Base-by-base conservation (phyloP, 345 rosid species). In the Brassica nigra region DNA sequence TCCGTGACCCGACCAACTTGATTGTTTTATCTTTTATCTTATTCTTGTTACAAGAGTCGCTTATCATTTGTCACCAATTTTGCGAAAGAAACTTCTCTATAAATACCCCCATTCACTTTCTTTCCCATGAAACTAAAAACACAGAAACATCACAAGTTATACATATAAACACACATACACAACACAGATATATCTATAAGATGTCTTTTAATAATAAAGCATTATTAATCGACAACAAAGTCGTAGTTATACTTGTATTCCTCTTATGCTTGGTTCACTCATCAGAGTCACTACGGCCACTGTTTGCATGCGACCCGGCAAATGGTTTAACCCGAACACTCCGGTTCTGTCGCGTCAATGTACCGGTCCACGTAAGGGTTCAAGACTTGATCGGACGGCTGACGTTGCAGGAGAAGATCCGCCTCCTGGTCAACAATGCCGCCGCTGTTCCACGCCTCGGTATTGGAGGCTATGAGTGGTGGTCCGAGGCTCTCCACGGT, bases 401-500 rank as follows among this genome's bases (percentile, higher is more conserved):
- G 70, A 90, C 99, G 42, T 78, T 93, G 84, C 87, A 82, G 16
- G 99, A 95, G 86, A 95, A 95, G 84, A 83, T 85, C 4, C 83
- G 91, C 69, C 69, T 86, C 71, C 85, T 95, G 0, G 99, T 88
- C 12, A 91, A 90, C 90, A 88, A 89, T 79, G 99, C 99, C 0
- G 83, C 85, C 0, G 87, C 83, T 0, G 90, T 91, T 73, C 98
- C 98, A 2, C 84, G 99, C 29, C 88, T 95, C 5, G 98, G 97
- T 34, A 85, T 95, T 59, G 92, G 85, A 27, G 91, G 91, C 1
- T 95, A 95, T 70, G 93, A 95, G 87, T 95, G 99, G 99, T 95
- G 99, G 99, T 89, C 96, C 0, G 99, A 93, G 85, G 99, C 99
- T 0, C 92, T 95, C 12, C 99, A 95, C 4, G 99, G 99, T 0